phyloP scores from a whole-genome alignment of 2,329 filamentous ascomycete genomes.

The Colletotrichum sp. region DNA sequence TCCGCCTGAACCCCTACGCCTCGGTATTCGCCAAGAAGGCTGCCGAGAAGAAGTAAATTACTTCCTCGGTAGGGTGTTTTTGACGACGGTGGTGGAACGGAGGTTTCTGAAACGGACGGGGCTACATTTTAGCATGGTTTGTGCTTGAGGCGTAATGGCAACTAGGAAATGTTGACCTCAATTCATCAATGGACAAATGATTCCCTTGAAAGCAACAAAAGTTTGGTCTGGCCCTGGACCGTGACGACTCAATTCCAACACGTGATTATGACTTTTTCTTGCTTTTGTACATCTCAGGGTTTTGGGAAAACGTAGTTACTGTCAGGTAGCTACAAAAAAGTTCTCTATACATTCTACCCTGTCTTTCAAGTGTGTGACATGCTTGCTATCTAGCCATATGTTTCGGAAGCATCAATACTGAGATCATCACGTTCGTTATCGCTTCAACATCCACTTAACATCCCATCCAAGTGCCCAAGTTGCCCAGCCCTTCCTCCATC shows the following conservation, averaged over 20 bases:
- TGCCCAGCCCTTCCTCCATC: conserved; percentile 26
- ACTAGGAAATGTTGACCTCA: conserved; percentile 27
- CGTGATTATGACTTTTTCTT: conserved; percentile 17
- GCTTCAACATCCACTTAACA: background rate
- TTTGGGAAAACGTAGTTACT: conserved; percentile 2
- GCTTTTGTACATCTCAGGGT: background rate
- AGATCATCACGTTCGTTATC: background rate
- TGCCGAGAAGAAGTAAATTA: conserved; percentile 50
- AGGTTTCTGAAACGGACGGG: conserved; percentile 21
- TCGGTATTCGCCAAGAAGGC: conserved; percentile 82
- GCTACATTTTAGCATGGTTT: conserved; percentile 25
- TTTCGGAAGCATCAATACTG: background rate
- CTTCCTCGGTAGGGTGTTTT: background rate
- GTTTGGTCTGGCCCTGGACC: conserved; percentile 7
- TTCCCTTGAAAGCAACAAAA: conserved; percentile 20
- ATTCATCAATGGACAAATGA: conserved; percentile 26
- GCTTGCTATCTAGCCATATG: background rate
- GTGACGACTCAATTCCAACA: conserved; percentile 12
- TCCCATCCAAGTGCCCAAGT: conserved; percentile 31
- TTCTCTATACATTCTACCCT: background rate
- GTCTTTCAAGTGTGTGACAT: background rate
- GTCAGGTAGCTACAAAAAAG: conserved; percentile 18
- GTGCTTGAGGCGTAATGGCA: conserved; percentile 25
- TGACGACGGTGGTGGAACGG: conserved; percentile 14
- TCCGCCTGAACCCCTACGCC: conserved; percentile 98